Base-by-base conservation (phyloP, 2,329 filamentous ascomycete species). In the Scedosporium aurantiacum region DNA sequence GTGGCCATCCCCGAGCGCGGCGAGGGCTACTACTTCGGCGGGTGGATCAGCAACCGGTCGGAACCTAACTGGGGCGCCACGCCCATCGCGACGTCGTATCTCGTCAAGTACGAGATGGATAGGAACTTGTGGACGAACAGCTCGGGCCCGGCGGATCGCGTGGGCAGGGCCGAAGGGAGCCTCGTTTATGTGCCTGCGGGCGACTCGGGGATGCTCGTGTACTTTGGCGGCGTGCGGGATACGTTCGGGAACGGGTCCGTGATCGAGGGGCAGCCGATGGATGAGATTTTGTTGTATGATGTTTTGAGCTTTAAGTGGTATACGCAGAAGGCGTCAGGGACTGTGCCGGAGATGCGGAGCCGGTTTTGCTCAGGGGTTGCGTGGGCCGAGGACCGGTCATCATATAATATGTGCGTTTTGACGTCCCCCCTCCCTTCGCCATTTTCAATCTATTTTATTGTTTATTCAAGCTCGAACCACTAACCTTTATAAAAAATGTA, bases 341-440 rank as follows among this genome's bases (percentile, higher is more conserved):
- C 77, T 28, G 68, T 81, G 1, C 84, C 84, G 2, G 70, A 70
- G 14, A 72, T 78, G 63, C 75, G 84, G 10, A 75, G 82, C 27
- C 78, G 81, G 28, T 87, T 86, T 64, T 87, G 84, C 67, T 82
- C 82, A 2, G 84, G 82, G 57, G 81, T 78, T 14, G 80, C 81
- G 1, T 86, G 83, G 77, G 77, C 83, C 0, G 66, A 76, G 7
- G 84, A 87, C 65, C 74, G 78, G 61, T 84, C 82, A 14, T 85
- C 82, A 6, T 86, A 86, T 67, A 87, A 87, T 65, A 82, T 87
- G 81, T 86, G 66, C 70, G 81, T 71, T 5, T 16, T 47, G 1
- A 6, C 21, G 3, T 27, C 23, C 14, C 21, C 45, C 47, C 45
- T 32, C 21, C 23, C 43, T n/a, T 43, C n/a, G 45, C 27, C 18